Evolutionary conservation across 129 eudicot genomes (phyloP), one percentile per base, ranked within the genome.

Genomic region (Gnaphalium uliginosum): DNA sequence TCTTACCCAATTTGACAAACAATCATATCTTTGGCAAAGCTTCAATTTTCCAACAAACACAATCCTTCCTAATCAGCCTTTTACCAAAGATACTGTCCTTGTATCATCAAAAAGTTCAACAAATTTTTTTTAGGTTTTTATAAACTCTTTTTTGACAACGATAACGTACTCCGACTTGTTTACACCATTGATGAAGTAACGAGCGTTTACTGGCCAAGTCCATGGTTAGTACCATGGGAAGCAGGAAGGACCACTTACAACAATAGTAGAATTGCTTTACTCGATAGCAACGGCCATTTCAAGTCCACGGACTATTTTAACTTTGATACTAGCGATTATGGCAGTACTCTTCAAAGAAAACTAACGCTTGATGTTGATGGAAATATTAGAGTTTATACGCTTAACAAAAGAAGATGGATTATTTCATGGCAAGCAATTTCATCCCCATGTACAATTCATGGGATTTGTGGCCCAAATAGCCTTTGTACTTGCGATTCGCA

Each of bases 391-490:
- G 41, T 62, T 26, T 62, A 62, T 30, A 11, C 68, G 2, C 68
- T 62, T 26, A 62, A 1, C 1, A 27, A 30, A 62, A 18, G 41
- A 27, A 27, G 35, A 0, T 62, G 68, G 68, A 27, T 15, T 11
- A 41, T 62, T 62, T 62, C 68, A 15, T 62, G 68, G 68, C 68
- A 62, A 62, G 68, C 68, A 25, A 62, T 62, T 27, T 62, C 68
- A 62, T 0, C 4, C 0, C 14, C 41, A 6, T 62, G 68, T 27
- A 23, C 39, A 62, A 62, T 62, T 62, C 68, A 62, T 30, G 68
- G 68, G 22, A 62, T 62, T 62, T 62, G 68, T 62, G 68, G 68
- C 27, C 68, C 39, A 30, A 62, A 62, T 7, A 62, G 68, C 68
- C 68, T 62, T 27, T 62, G 68, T 27, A 62, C 68, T 17, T 62